These are phyloP conservation scores for Cladophialophora bantiana DNA, from an alignment of 2,329 filamentous ascomycete species.

Conservation along the genomic window DNA sequence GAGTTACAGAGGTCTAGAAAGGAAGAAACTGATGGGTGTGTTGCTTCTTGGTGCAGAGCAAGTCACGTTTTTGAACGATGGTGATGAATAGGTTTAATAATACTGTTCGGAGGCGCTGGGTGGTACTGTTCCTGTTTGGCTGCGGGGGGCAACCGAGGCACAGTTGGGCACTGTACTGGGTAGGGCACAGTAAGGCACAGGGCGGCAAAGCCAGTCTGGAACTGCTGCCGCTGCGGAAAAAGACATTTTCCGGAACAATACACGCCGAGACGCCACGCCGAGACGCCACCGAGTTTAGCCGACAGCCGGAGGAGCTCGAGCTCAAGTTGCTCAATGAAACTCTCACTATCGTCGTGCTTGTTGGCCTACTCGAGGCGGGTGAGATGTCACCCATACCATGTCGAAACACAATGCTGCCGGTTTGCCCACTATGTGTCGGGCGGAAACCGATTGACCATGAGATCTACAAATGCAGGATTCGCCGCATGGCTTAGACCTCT, in stretches of 20 bases:
- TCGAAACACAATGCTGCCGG: neutral
- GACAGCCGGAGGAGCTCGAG: neutral
- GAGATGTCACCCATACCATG: neutral
- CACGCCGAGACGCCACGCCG: neutral
- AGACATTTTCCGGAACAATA: neutral
- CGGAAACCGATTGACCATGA: neutral
- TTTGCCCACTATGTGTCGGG: neutral
- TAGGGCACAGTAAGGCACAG: neutral
- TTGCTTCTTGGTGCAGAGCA: neutral
- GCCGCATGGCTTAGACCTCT: neutral
- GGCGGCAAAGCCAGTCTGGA: neutral
- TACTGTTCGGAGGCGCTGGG: neutral
- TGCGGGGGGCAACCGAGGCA: constrained; percentile 5
- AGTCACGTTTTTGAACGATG: constrained; percentile 10
- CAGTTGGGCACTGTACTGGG: too few relatives aligned
- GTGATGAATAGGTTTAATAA: constrained; percentile 3
- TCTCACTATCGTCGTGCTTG: too few relatives aligned
- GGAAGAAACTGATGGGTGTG: neutral
- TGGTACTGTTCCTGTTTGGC: neutral
- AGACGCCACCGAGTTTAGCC: constrained; percentile 3
- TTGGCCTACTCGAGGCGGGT: too few relatives aligned
- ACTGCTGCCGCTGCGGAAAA: neutral
- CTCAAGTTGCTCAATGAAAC: too few relatives aligned
- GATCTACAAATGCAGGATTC: neutral
- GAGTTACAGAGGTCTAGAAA: neutral